phyloP scores from a whole-genome alignment of 2,329 filamentous ascomycete genomes.

The Ophiostoma novo-ulmi region DNA sequence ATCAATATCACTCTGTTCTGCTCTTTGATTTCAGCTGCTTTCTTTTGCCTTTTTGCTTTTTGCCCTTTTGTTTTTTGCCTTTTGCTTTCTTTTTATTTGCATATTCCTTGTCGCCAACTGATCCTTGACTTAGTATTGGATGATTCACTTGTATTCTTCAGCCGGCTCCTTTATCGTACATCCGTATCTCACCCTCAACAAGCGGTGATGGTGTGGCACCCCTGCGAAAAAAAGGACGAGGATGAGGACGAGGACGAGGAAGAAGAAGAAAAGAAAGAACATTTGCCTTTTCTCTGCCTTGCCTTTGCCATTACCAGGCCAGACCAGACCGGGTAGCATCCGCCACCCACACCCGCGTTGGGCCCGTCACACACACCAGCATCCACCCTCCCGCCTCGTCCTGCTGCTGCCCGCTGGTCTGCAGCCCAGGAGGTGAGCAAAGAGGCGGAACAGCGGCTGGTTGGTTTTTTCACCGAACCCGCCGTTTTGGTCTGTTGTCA shows the following conservation, averaged over 20 bases:
- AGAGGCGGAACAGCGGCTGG: conserved; percentile 25
- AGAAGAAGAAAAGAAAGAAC: conserved; percentile 5
- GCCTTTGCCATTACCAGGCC: background rate
- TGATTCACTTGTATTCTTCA: background rate
- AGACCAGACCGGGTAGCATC: conserved; percentile 12
- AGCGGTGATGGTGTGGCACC: conserved; percentile 7
- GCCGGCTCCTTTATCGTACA: conserved; percentile 13
- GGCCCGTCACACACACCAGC: conserved; percentile 8
- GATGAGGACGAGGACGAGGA: background rate
- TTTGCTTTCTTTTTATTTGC: too few species aligned
- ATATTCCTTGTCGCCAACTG: background rate
- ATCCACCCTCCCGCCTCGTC: conserved; percentile 10
- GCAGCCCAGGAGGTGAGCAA: conserved; percentile 18
- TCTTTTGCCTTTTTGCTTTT: background rate
- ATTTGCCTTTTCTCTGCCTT: too few species aligned
- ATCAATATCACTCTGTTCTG: background rate
- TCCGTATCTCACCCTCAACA: conserved; percentile 6
- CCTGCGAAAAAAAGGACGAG: background rate
- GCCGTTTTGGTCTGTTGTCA: conserved; percentile 10
- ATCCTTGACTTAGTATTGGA: background rate
- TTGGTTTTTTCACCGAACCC: conserved; percentile 26
- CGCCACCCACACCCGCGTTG: conserved; percentile 16
- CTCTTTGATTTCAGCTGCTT: background rate
- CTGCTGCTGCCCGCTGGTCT: conserved; percentile 12
- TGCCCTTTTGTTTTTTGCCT: background rate